Percentiles rank a stretch among this genome's conserved stretches.
These are phyloP conservation scores for Lycium ferocissimum DNA, from an alignment of 257 asterid species.

Conservation along the genomic window DNA sequence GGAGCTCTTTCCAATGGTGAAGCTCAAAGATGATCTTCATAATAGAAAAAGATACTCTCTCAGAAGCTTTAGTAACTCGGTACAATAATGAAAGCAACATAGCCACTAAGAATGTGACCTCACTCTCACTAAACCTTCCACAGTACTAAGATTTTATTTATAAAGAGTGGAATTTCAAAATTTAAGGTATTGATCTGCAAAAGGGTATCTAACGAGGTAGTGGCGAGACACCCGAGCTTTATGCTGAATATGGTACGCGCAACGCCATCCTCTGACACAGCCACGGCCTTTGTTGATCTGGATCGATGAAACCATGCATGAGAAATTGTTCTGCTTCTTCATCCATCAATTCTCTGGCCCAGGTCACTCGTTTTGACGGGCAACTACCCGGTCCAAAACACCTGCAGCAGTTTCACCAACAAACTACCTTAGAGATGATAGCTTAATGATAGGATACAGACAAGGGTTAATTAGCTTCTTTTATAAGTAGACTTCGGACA, in stretches of 20 bases:
- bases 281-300: slow-evolving; percentile 80
- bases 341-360: slow-evolving; percentile 89
- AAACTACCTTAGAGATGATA: background rate
- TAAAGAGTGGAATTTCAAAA: background rate
- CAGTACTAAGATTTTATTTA: background rate
- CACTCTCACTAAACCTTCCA: background rate
- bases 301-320: slow-evolving; percentile 72
- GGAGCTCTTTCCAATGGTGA: background rate
- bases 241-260: slow-evolving; percentile 77
- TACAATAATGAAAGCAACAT: background rate
- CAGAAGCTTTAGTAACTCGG: background rate
- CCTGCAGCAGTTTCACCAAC: slow-evolving; percentile 44
- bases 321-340: slow-evolving; percentile 85
- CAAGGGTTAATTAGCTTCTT: background rate
- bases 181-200: background rate
- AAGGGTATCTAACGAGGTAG: background rate
- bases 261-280: slow-evolving; percentile 73
- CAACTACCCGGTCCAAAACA: slow-evolving; percentile 90
- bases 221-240: slow-evolving; percentile 18
- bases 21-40: background rate
- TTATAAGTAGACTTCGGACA: too few relatives aligned
- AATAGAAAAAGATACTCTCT: background rate
- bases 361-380: slow-evolving; percentile 75
- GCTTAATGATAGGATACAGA: background rate
- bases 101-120: background rate